Evolutionary conservation across 208 protist species (phyloP).

Genomic region (Crithidia fasciculata): DNA sequence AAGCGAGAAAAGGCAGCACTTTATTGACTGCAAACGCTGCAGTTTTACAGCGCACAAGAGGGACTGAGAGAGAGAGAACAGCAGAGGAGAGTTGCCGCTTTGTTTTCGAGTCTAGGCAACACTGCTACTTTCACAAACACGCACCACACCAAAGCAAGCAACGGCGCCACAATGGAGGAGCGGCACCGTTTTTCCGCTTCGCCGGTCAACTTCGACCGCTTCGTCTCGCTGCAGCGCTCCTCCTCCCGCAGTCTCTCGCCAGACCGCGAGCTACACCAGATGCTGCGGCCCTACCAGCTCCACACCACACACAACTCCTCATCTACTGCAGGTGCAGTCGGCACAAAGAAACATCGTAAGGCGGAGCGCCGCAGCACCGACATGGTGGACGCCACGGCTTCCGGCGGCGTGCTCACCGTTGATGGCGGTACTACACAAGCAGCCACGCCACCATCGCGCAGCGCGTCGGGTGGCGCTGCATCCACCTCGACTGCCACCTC

Average conservation of each 20-base stretch:
- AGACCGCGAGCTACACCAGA: conserved; percentile 76
- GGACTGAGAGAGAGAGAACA: too few species aligned
- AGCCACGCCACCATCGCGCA: conserved; percentile 23
- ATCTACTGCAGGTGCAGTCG: not conserved
- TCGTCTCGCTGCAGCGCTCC: conserved; percentile 56
- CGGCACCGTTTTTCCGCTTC: conserved; percentile 35
- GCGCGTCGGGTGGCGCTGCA: conserved; percentile 12
- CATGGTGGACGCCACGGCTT: not conserved
- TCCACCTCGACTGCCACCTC: conserved; percentile 8
- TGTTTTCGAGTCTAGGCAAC: too few species aligned
- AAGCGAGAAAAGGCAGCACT: too few species aligned
- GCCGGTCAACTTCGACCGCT: conserved; percentile 73
- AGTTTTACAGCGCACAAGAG: too few species aligned
- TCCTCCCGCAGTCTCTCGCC: conserved; percentile 67
- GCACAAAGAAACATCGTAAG: not conserved
- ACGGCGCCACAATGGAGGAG: conserved; percentile 11
- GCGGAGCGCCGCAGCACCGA: conserved; percentile 14
- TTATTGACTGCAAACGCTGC: too few species aligned
- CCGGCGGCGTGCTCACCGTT: not conserved
- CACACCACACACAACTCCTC: not conserved
- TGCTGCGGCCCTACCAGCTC: conserved; percentile 48
- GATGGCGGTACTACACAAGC: conserved; percentile 11
- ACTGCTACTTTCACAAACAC: too few species aligned
- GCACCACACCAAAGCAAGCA: not conserved
- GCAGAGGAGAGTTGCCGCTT: too few species aligned